Evolutionary conservation across 2,329 filamentous ascomycete species (phyloP).

Genomic region (Pseudocercospora ulei): DNA sequence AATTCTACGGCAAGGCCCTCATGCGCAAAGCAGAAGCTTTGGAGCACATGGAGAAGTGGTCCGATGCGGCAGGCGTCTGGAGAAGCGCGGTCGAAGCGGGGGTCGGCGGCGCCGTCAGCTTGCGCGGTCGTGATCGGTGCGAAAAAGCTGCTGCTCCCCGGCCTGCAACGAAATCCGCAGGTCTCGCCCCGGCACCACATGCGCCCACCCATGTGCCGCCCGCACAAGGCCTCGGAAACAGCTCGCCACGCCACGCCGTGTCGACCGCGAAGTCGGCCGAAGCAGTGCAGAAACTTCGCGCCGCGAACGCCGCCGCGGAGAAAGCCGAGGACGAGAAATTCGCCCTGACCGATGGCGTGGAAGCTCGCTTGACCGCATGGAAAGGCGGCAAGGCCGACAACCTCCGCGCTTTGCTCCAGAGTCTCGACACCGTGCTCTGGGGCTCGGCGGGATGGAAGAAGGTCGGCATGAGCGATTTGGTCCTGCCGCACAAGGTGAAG

Average conservation of each 20-base stretch:
- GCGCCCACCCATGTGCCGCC: constrained; percentile 31
- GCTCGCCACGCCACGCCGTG: constrained; percentile 26
- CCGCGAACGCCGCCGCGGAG: constrained; percentile 76
- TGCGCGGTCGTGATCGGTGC: constrained; percentile 77
- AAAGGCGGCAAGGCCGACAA: constrained; percentile 88
- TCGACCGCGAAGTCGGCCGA: constrained; percentile 44
- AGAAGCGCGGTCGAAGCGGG: constrained; percentile 71
- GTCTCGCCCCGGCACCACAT: constrained; percentile 41
- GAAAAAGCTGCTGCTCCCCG: constrained; percentile 61
- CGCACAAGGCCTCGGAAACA: constrained; percentile 24
- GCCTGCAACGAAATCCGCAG: constrained; percentile 50
- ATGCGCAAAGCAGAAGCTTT: constrained; percentile 92
- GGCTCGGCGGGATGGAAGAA: constrained; percentile 91
- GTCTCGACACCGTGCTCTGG: constrained; percentile 84
- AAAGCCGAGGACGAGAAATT: constrained; percentile 88
- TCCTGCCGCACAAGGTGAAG: constrained; percentile 92
- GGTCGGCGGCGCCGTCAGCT: constrained; percentile 72
- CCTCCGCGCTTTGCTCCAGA: constrained; percentile 73
- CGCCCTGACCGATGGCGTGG: constrained; percentile 73
- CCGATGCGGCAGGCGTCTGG: constrained; percentile 73
- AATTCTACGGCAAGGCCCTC: constrained; percentile 85
- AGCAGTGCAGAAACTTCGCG: constrained; percentile 71
- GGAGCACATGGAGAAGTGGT: constrained; percentile 91
- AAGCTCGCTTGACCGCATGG: constrained; percentile 70
- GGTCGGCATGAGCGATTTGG: constrained; percentile 83